phyloP scores from a whole-genome alignment of 805 yeast species.

The Wickerhamiella azymoides region DNA sequence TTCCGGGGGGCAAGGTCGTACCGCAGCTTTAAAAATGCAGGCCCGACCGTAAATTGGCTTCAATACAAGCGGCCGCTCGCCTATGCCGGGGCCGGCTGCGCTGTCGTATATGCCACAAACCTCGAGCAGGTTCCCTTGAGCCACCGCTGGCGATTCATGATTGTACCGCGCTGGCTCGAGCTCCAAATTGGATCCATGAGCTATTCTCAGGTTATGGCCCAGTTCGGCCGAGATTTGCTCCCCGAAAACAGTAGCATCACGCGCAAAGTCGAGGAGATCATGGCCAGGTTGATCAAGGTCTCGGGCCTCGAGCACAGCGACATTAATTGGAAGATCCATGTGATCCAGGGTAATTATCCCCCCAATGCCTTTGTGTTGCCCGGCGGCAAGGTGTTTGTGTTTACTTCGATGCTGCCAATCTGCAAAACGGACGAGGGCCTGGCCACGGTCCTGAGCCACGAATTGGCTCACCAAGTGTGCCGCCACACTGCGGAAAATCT shows the following conservation, averaged over 20 bases:
- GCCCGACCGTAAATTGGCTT: constrained; percentile 7
- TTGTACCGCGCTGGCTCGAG: constrained; percentile 58
- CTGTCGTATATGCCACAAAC: constrained; percentile 33
- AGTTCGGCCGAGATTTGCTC: constrained; percentile 40
- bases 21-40: constrained; percentile 15
- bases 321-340: constrained; percentile 64
- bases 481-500: constrained; percentile 79
- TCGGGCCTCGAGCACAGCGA: constrained; percentile 15
- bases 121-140: constrained; percentile 75
- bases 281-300: constrained; percentile 43
- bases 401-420: constrained; percentile 61
- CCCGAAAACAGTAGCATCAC: constrained; percentile 53
- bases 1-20: background rate
- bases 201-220: constrained; percentile 44
- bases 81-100: constrained; percentile 24
- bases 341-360: constrained; percentile 56
- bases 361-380: constrained; percentile 97
- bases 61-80: constrained; percentile 13
- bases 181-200: constrained; percentile 45
- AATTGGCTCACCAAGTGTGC: constrained; percentile 86
- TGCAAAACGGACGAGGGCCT: constrained; percentile 76
- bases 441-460: constrained; percentile 92
- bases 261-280: constrained; percentile 41
- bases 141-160: constrained; percentile 53
- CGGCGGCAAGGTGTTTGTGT: constrained; percentile 89